phyloP scores from a whole-genome alignment of 768 basidiomycete species.

The Lactifluus volemus region DNA sequence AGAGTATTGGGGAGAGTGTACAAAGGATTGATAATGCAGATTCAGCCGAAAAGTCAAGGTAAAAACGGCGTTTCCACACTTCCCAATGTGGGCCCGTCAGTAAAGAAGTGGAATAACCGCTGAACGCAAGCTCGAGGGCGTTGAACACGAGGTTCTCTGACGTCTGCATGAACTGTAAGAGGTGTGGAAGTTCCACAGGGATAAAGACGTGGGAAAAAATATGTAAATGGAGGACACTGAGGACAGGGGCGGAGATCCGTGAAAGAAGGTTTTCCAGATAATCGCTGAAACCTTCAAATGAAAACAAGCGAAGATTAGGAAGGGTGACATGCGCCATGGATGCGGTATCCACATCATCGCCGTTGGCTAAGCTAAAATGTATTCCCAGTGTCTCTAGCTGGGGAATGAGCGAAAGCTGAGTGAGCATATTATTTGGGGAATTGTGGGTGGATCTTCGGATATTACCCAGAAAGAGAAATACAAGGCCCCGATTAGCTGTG shows the following conservation, averaged over 20 bases:
- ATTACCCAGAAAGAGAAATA: background rate
- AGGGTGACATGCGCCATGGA: background rate
- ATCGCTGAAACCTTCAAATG: background rate
- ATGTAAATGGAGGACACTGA: background rate
- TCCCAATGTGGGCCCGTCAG: fast-evolving
- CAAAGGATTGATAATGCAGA: background rate
- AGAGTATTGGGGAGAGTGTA: background rate
- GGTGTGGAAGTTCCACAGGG: background rate
- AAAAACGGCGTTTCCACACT: background rate
- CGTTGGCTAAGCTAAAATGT: background rate
- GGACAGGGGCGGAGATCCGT: background rate
- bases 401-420: background rate
- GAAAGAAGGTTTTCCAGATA: background rate
- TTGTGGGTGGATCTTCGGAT: background rate
- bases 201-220: background rate
- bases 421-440: background rate
- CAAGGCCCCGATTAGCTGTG: background rate
- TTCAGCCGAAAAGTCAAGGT: background rate
- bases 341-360: background rate
- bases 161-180: background rate
- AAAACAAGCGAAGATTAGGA: background rate
- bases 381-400: background rate
- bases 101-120: background rate
- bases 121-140: background rate
- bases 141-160: background rate